These are phyloP conservation scores for Cryphonectria carpinicola DNA, from an alignment of 2,329 filamentous ascomycete species.

Conservation along the genomic window DNA sequence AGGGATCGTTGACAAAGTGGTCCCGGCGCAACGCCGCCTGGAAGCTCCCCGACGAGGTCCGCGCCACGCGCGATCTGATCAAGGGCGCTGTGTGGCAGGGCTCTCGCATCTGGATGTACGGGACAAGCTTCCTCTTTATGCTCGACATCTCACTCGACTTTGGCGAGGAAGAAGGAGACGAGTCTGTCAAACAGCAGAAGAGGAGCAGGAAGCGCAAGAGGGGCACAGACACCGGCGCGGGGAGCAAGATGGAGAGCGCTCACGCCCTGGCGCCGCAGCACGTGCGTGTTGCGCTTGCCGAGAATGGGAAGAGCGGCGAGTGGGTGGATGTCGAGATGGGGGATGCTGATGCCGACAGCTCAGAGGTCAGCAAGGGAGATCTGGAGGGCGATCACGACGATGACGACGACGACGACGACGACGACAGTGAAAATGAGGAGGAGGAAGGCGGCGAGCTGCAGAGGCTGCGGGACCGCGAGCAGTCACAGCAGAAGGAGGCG, in stretches of 20 bases:
- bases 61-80: constrained; percentile 74
- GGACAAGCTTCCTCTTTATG: constrained; percentile 87
- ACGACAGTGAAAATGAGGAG: constrained; percentile 45
- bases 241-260: constrained; percentile 54
- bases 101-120: constrained; percentile 82
- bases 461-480: constrained; percentile 41
- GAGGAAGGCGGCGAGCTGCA: constrained; percentile 38
- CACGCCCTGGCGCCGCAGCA: constrained; percentile 47
- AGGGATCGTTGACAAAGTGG: constrained; percentile 81
- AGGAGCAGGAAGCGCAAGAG: constrained; percentile 60
- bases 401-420: constrained; percentile 38
- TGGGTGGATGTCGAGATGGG: constrained; percentile 42
- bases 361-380: constrained; percentile 32
- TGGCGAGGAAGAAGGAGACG: constrained; percentile 41
- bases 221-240: constrained; percentile 54
- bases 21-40: constrained; percentile 79
- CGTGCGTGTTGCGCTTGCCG: constrained; percentile 42
- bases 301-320: constrained; percentile 43
- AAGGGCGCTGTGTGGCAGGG: constrained; percentile 87
- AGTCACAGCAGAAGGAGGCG: constrained; percentile 38
- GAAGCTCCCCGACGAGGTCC: constrained; percentile 74
- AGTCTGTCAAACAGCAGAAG: constrained; percentile 38
- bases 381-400: constrained; percentile 35
- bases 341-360: constrained; percentile 36
- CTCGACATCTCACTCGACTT: constrained; percentile 80